Percentiles rank a stretch among this genome's conserved stretches.
Evolutionary conservation across 164 flowering plant species (phyloP).

Genomic region (Liquidambar formosana): DNA sequence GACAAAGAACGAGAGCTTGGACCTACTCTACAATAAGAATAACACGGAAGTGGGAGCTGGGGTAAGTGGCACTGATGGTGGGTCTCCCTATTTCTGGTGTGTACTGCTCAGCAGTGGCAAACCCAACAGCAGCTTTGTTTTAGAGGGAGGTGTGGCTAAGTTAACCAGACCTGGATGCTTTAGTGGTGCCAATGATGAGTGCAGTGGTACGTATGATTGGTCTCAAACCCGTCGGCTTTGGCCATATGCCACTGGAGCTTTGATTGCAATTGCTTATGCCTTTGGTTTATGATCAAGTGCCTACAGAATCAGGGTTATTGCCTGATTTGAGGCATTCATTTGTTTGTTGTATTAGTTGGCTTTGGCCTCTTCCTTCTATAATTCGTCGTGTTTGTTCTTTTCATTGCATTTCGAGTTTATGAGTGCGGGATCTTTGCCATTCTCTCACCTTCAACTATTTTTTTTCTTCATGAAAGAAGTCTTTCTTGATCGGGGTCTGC

Average conservation of each 20-base stretch:
- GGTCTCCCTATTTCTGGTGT: conserved; percentile 93
- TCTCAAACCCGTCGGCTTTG: conserved; percentile 21
- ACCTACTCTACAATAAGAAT: conserved; percentile 63
- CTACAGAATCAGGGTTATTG: neutral
- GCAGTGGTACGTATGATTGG: conserved; percentile 45
- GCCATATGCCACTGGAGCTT: conserved; percentile 23
- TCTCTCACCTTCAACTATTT: too few species aligned
- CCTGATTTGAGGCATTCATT: neutral
- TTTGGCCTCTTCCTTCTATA: neutral
- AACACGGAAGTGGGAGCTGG: conserved; percentile 92
- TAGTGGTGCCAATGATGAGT: conserved; percentile 79
- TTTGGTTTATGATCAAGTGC: conserved; percentile 29
- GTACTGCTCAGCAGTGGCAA: conserved; percentile 76
- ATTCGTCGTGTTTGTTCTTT: too few species aligned
- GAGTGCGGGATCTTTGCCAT: too few species aligned
- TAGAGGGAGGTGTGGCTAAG: conserved; percentile 59
- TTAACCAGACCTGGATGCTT: conserved; percentile 73
- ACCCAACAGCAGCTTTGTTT: conserved; percentile 56
- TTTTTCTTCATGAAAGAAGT: too few species aligned
- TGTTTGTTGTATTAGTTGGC: conserved; percentile 1
- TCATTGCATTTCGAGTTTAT: too few species aligned
- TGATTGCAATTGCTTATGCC: conserved; percentile 34
- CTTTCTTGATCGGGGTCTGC: too few species aligned
- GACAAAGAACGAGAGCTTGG: conserved; percentile 50
- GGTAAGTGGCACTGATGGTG: conserved; percentile 79